These are phyloP conservation scores for Myriosclerotinia curreyana DNA, from an alignment of 2,329 filamentous ascomycete species.

Conservation along the genomic window DNA sequence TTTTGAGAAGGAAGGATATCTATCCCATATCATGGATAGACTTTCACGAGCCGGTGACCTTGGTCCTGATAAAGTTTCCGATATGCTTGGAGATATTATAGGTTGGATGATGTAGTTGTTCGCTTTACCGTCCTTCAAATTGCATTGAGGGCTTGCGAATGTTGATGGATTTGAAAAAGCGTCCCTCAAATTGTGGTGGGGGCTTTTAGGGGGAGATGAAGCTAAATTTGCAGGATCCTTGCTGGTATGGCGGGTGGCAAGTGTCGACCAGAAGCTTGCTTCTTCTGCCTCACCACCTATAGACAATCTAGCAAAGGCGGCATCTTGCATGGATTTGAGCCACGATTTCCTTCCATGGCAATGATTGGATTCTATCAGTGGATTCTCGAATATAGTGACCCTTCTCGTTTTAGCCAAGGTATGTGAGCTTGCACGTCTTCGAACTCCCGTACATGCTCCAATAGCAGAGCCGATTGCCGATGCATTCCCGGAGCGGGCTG, in stretches of 20 bases:
- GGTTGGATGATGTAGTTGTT: neutral
- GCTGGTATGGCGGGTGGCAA: neutral
- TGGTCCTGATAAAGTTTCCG: neutral
- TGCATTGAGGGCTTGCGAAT: neutral
- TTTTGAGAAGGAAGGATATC: neutral
- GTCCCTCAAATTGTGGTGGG: neutral
- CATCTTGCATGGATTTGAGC: constrained; percentile 6
- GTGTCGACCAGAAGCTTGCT: constrained; percentile 1
- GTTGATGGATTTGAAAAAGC: neutral
- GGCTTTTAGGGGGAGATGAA: constrained; percentile 1
- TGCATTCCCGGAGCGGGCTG: constrained; percentile 24
- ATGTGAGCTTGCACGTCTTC: constrained; percentile 25
- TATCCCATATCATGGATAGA: constrained; percentile 1
- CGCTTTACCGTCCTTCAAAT: neutral
- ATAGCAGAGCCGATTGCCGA: constrained; percentile 28
- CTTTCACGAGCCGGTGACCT: constrained; percentile 10
- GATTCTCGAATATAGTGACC: constrained; percentile 24
- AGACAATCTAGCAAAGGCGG: neutral
- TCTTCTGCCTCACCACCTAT: neutral
- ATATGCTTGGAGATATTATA: neutral
- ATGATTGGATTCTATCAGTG: constrained; percentile 14
- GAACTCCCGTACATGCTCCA: constrained; percentile 25
- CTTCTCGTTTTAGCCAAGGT: constrained; percentile 24
- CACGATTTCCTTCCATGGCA: constrained; percentile 14
- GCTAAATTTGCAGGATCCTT: neutral